These are phyloP conservation scores for Claviceps sp. DNA, from an alignment of 2,329 filamentous ascomycete genomes.

Conservation along the genomic window DNA sequence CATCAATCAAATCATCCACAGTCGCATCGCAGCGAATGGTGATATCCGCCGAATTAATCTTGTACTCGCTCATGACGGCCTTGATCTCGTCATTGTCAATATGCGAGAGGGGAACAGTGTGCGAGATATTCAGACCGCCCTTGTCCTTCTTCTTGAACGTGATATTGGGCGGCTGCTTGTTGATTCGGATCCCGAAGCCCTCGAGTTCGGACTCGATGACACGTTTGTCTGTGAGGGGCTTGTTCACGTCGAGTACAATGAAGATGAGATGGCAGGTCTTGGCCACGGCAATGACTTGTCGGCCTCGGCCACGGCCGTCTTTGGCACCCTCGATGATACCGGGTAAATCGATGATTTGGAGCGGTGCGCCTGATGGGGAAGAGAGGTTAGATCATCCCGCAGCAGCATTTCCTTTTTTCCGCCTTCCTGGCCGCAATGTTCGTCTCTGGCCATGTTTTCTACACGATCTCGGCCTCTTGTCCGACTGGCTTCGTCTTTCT, in stretches of 20 bases:
- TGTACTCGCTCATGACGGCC: conserved; percentile 94
- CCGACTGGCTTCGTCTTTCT: background rate
- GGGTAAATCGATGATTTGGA: conserved; percentile 95
- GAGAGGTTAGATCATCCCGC: too few relatives aligned
- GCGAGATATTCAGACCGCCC: conserved; percentile 91
- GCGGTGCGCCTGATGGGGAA: conserved; percentile 54
- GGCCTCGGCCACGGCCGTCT: conserved; percentile 91
- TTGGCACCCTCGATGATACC: conserved; percentile 99
- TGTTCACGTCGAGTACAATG: conserved; percentile 97
- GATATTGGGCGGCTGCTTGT: conserved; percentile 94
- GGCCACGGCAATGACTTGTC: conserved; percentile 95
- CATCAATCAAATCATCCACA: conserved; percentile 90
- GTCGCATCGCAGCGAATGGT: conserved; percentile 96
- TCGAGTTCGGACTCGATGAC: conserved; percentile 92
- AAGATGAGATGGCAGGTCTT: conserved; percentile 99
- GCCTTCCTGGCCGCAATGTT: too few relatives aligned
- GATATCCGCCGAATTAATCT: conserved; percentile 92
- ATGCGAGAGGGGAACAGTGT: conserved; percentile 78
- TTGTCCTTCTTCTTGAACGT: conserved; percentile 99
- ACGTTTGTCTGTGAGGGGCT: conserved; percentile 91
- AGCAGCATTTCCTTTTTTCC: too few relatives aligned
- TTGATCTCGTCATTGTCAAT: conserved; percentile 95
- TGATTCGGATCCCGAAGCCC: conserved; percentile 94
- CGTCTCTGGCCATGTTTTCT: too few relatives aligned
- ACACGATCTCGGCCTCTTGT: too few relatives aligned